Evolutionary conservation across 164 flowering plant genomes (phyloP), one percentile per base, ranked within the genome.

Genomic region (Magnolia changhungtana): DNA sequence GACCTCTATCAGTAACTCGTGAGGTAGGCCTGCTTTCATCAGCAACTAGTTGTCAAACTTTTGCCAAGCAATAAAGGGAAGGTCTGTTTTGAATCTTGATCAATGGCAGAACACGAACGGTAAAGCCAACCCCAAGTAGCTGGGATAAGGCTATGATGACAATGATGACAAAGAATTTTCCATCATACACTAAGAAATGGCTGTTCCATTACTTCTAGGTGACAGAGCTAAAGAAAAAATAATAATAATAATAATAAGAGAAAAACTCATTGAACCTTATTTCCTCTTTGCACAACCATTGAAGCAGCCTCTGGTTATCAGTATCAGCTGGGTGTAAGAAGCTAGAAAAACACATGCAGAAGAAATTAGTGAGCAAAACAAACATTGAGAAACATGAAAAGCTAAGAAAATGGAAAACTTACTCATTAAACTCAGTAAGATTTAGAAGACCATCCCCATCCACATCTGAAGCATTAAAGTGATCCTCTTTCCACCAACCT

Each of bases 401-500:
- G 29, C 2, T 24, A 79, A 10, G 51, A 21, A 64, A 73, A 75
- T 67, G 50, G 79, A 78, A 58, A 74, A 19, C 89, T 85, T 84
- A 96, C 99, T 96, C 95, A 76, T 96, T 94, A 81, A 92, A 96
- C 84, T 96, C 99, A 8, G 93, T 90, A 67, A 85, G 69, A 85
- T 92, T 96, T 75, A 96, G 80, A 63, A 84, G 85, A 72, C 97
- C 95, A 88, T 96, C 97, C 78, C 91, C 97, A 87, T 96, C 88
- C 0, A 83, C 90, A 88, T 96, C 99, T 16, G 99, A 91, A 77
- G 98, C 95, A 89, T 91, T 91, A 74, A 94, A 94, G 78, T 96
- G 98, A 73, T 92, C 98, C 81, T 90, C 93, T 79, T 87, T 94
- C 96, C 95, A 96, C 99, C 99, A 96, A 59, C 99, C 99, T 90